A percentile compares a stretch with the other conserved stretches of the same genome.
phyloP scores from a whole-genome alignment of 768 basidiomycete genomes.

The Russula sp. region DNA sequence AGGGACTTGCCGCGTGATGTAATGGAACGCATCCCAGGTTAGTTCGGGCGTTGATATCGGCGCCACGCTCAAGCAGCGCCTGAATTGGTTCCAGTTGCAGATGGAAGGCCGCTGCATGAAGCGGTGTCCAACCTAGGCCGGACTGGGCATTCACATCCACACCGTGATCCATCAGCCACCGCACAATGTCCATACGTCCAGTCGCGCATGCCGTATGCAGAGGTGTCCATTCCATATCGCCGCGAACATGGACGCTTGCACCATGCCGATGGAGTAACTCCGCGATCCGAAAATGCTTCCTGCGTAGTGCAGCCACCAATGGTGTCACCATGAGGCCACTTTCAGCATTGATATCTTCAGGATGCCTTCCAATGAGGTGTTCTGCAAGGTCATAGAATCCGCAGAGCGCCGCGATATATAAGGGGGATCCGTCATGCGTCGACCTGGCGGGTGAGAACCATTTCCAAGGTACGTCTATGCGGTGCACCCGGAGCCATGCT shows the following conservation, averaged over 20 bases:
- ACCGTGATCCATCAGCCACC: neutral
- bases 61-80: neutral
- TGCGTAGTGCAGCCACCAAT: too few species aligned
- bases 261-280: neutral
- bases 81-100: neutral
- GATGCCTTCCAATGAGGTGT: neutral
- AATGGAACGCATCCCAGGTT: neutral
- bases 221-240: rapidly evolving
- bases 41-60: neutral
- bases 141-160: neutral
- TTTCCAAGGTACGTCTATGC: neutral
- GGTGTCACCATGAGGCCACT: too few species aligned
- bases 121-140: neutral
- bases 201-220: neutral
- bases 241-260: neutral
- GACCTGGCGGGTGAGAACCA: neutral
- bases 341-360: neutral
- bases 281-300: too few species aligned
- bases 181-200: neutral
- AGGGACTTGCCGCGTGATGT: neutral
- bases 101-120: neutral
- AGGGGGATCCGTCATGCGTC: neutral
- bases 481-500: neutral
- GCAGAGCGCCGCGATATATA: neutral
- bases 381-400: neutral